phyloP scores from a whole-genome alignment of 2,329 filamentous ascomycete species.

The Colletotrichum sp. region DNA sequence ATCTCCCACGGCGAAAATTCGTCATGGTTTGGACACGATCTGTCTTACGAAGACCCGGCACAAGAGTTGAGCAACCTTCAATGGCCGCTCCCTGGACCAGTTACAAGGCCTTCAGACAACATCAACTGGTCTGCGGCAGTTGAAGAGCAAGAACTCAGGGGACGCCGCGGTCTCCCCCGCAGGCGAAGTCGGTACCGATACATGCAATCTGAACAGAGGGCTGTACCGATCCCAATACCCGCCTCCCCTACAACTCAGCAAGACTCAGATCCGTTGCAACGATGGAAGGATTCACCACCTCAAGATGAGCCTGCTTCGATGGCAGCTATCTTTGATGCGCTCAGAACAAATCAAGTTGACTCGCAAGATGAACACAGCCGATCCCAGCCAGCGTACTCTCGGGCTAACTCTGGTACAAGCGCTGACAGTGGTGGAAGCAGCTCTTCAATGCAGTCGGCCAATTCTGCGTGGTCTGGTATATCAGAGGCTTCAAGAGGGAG shows the following conservation, averaged over 20 bases:
- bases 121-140: not conserved
- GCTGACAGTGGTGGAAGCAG: not conserved
- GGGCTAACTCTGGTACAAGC: not conserved
- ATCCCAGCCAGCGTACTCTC: not conserved
- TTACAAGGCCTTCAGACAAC: not conserved
- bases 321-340: constrained; percentile 31
- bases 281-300: constrained; percentile 37
- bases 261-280: constrained; percentile 30
- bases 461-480: not conserved
- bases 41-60: not conserved
- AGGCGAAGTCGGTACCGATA: not conserved
- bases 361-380: not conserved
- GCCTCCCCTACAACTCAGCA: not conserved
- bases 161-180: not conserved
- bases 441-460: not conserved
- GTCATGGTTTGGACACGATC: not conserved
- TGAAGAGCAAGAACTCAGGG: not conserved
- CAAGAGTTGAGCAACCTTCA: not conserved
- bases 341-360: constrained; percentile 4
- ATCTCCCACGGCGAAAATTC: not conserved
- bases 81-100: not conserved
- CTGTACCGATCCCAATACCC: not conserved
- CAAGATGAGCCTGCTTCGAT: constrained; percentile 34
- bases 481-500: not conserved
- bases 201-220: not conserved